These are phyloP conservation scores for Sutorius eximius DNA, from an alignment of 1,284 basidiomycete species.

Conservation along the genomic window DNA sequence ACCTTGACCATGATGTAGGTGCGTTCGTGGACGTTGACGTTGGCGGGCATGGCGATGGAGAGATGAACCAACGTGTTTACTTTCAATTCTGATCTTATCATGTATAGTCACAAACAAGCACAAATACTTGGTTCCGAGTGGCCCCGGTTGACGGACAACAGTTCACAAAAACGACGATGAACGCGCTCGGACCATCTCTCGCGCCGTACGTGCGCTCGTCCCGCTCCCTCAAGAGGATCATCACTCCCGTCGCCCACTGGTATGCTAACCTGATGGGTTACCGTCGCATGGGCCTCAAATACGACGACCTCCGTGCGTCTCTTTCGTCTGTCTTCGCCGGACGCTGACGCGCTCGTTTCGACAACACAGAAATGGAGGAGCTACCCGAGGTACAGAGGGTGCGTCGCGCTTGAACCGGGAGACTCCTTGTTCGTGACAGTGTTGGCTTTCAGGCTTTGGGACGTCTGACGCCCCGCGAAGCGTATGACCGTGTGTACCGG, in stretches of 20 bases:
- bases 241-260: slow-evolving; percentile 83
- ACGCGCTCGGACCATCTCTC: slow-evolving; percentile 76
- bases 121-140: slow-evolving; percentile 33
- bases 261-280: slow-evolving; percentile 85
- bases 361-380: slow-evolving; percentile 78
- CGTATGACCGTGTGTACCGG: slow-evolving; percentile 91
- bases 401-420: slow-evolving; percentile 14
- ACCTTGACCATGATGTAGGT: slow-evolving; percentile 94
- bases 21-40: slow-evolving; percentile 50
- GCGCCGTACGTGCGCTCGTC: slow-evolving; percentile 76
- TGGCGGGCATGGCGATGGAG: slow-evolving; percentile 33
- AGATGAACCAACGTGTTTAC: slow-evolving; percentile 36
- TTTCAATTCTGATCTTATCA: slow-evolving; percentile 27
- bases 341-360: not conserved
- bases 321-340: not conserved
- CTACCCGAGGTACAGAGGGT: slow-evolving; percentile 85
- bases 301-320: slow-evolving; percentile 88
- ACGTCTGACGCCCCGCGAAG: slow-evolving; percentile 78
- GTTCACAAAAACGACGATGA: slow-evolving; percentile 35
- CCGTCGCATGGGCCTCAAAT: slow-evolving; percentile 87
- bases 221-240: slow-evolving; percentile 60
- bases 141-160: not conserved
- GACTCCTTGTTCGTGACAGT: not conserved
- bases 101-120: slow-evolving; percentile 32
- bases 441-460: slow-evolving; percentile 63